phyloP scores from a whole-genome alignment of 2,329 filamentous ascomycete species.

The Drechslerella dactyloides region DNA sequence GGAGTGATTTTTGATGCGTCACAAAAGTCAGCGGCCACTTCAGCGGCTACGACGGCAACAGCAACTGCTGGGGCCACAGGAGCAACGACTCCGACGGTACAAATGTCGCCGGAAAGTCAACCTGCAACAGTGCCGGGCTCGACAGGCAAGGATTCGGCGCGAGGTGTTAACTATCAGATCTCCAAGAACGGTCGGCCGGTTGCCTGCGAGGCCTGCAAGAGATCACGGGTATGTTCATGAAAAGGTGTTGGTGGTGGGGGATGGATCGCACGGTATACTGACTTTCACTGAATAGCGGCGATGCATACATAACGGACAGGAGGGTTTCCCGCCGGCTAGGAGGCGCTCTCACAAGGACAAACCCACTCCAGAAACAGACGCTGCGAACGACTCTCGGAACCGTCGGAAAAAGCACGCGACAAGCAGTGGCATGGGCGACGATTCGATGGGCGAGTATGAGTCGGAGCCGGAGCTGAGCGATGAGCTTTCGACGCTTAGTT shows the following conservation, averaged over 20 bases:
- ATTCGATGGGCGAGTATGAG: constrained; percentile 29
- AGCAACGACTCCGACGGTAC: background rate
- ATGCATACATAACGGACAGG: constrained; percentile 48
- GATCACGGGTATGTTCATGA: constrained; percentile 43
- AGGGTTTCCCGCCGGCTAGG: constrained; percentile 47
- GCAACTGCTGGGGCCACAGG: background rate
- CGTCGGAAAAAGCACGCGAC: constrained; percentile 41
- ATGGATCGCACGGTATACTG: constrained; percentile 5
- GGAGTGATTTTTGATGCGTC: constrained; percentile 25
- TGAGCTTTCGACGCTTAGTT: constrained; percentile 41
- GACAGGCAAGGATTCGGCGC: constrained; percentile 19
- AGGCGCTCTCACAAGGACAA: constrained; percentile 46
- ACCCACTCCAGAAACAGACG: constrained; percentile 33
- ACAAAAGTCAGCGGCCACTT: constrained; percentile 16
- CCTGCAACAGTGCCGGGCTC: constrained; percentile 15
- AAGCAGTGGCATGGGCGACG: constrained; percentile 7
- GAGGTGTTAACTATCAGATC: constrained; percentile 47
- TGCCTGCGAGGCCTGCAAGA: constrained; percentile 49
- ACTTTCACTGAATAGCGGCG: constrained; percentile 29
- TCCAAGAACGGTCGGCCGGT: constrained; percentile 48
- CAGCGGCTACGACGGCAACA: background rate
- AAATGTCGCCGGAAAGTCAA: constrained; percentile 30
- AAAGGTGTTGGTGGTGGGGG: background rate
- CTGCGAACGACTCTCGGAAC: constrained; percentile 13
- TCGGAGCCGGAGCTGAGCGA: constrained; percentile 38